Evolutionary conservation across 2,329 filamentous ascomycete genomes (phyloP), one percentile per base, ranked within the genome.

Genomic region (Zymoseptoria crescenta): DNA sequence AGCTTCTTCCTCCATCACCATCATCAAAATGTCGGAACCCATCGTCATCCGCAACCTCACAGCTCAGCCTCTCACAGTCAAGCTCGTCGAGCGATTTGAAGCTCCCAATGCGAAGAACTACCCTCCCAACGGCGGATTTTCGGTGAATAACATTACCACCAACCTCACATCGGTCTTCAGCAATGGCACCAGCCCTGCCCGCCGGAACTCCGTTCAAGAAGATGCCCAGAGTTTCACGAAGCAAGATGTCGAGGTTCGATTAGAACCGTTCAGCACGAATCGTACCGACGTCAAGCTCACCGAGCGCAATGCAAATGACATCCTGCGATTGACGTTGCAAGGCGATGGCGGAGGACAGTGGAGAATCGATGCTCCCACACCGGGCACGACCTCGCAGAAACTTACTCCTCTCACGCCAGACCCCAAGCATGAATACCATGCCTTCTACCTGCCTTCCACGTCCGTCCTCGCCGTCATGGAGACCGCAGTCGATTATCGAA

Each of bases 1-100:
- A 51, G 29, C 48, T 52, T 27, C 54, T n/a, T 21, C 35, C 48
- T 5, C 28, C 54, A 56, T 24, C 59, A 49, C 53, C 54, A 13
- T 13, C 35, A n/a, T 5, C 13, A 45, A 16, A 45, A 72, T 73
- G 70, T 59, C 67, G 64, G 66, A 56, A 6, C 68, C 72, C 20
- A 77, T 96, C 65, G 88, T 83, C 4, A 83, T 96, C 68, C 90
- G 92, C 68, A 96, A 96, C 74, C 78, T 96, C 64, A 93, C 89
- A 51, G 79, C 83, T 59, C 86, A 83, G 54, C 80, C 85, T n/a
- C 78, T 96, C 57, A 83, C 87, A 65, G 81, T 96, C 67, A 86
- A 85, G 73, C 74, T 80, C 60, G 79, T 93, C 59, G 88, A 95
- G 76, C 86, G 87, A 65, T 91, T 91, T 72, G 82, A 85, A 65